Conservation (phyloP, 352 stramenopile genomes). For the Pythium coloratum region DNA sequence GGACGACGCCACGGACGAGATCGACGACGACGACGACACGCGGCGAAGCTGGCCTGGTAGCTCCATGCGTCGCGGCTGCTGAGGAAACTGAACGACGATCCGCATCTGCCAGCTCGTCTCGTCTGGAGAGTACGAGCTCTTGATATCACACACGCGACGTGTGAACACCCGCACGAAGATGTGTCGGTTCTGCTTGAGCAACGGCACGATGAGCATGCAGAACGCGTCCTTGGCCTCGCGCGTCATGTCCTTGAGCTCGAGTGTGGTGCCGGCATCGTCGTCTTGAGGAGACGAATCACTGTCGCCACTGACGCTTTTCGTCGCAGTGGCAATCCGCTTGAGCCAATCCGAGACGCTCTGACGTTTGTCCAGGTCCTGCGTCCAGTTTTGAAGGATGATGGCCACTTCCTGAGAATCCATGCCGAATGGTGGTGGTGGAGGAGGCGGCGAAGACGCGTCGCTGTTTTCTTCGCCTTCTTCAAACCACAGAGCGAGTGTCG, state of each 20-base stretch:
- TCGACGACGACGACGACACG: slow-evolving; percentile 19
- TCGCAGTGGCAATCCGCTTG: slow-evolving; percentile 37
- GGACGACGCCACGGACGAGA: slow-evolving; percentile 21
- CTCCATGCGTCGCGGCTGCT: background rate
- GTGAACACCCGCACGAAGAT: slow-evolving; percentile 64
- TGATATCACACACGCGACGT: slow-evolving; percentile 25
- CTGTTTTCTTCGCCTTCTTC: slow-evolving; percentile 28
- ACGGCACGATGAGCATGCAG: slow-evolving; percentile 59
- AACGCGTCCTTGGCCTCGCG: slow-evolving; percentile 77
- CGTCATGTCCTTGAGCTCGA: slow-evolving; percentile 59
- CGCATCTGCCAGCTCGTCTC: slow-evolving; percentile 53
- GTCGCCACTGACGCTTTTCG: slow-evolving; percentile 14
- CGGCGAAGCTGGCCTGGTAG: background rate
- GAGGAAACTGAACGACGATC: slow-evolving; percentile 48
- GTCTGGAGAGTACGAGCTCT: slow-evolving; percentile 21
- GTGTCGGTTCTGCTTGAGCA: slow-evolving; percentile 53
- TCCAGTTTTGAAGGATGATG: slow-evolving; percentile 69
- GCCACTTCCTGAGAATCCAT: slow-evolving; percentile 59
- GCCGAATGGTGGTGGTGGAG: slow-evolving; percentile 45
- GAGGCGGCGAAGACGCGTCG: background rate
- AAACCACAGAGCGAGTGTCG: slow-evolving; percentile 47
- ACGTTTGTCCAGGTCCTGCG: slow-evolving; percentile 37
- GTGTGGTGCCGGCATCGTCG: slow-evolving; percentile 28
- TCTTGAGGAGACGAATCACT: slow-evolving; percentile 3
- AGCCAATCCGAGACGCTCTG: slow-evolving; percentile 46